A percentile compares a stretch with the other conserved stretches of the same genome.
Evolutionary conservation across 1,139 yeast genomes (phyloP).

Genomic region (Entelexis paramagnoliae): DNA sequence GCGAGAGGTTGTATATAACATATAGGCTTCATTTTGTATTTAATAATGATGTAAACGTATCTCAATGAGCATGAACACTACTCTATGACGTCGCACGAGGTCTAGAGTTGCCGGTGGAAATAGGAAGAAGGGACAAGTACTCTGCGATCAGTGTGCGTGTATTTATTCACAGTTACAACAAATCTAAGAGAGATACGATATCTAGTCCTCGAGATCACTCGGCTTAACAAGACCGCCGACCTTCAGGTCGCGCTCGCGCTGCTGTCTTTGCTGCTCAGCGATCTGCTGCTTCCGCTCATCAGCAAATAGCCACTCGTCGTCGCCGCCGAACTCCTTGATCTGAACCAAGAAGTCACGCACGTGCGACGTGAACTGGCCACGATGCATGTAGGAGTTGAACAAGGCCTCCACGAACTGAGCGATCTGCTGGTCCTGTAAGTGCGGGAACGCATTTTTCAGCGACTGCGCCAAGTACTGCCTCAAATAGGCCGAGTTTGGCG

Average conservation of each 20-base stretch:
- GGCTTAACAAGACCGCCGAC: slow-evolving; percentile 95
- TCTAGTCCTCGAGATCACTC: slow-evolving; percentile 65
- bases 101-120: no score
- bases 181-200: neutral
- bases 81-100: no score
- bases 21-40: neutral
- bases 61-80: no score
- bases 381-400: slow-evolving; percentile 57
- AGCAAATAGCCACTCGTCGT: slow-evolving; percentile 84
- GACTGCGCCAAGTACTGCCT: slow-evolving; percentile 75
- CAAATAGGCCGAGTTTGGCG: slow-evolving; percentile 67
- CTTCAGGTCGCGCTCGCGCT: slow-evolving; percentile 71
- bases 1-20: no score
- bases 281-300: slow-evolving; percentile 82
- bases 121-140: no score
- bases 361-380: slow-evolving; percentile 66
- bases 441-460: slow-evolving; percentile 81
- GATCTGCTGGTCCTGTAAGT: slow-evolving; percentile 74
- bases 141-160: no score
- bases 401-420: slow-evolving; percentile 70
- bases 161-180: no score
- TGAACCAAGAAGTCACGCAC: slow-evolving; percentile 94
- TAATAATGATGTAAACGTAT: neutral
- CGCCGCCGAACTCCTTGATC: slow-evolving; percentile 89
- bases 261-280: slow-evolving; percentile 55